Percentiles rank a stretch among this genome's conserved stretches.
Conservation (phyloP, 2,329 filamentous ascomycete species). For the Elsinoe fawcettii region DNA sequence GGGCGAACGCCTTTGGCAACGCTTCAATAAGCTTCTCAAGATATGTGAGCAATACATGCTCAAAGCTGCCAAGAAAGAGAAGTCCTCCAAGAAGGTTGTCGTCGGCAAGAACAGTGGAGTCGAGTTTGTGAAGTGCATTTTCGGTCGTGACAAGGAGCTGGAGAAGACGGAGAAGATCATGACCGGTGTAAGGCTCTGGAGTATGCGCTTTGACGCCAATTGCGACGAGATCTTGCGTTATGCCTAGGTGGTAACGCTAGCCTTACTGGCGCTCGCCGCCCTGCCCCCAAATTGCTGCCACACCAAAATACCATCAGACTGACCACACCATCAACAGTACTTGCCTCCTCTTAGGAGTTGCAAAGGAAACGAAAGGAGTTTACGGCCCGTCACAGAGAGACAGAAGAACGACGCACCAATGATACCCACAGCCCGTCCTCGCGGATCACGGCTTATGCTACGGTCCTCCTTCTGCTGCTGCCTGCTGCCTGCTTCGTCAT, state of each 20-base stretch:
- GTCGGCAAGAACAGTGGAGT: constrained; percentile 88
- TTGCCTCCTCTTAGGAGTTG: not conserved
- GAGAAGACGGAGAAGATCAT: constrained; percentile 89
- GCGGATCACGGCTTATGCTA: not conserved
- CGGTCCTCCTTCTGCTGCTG: constrained; percentile 1
- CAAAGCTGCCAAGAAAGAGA: constrained; percentile 69
- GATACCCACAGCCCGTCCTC: not conserved
- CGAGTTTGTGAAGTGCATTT: constrained; percentile 94
- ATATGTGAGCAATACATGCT: constrained; percentile 93
- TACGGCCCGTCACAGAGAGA: not conserved
- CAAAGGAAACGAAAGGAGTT: constrained; percentile 10
- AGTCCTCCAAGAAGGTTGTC: constrained; percentile 54
- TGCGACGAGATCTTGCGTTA: constrained; percentile 74
- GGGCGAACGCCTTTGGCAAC: constrained; percentile 77
- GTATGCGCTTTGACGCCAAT: constrained; percentile 90
- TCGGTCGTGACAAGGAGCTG: constrained; percentile 82
- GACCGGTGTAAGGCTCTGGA: constrained; percentile 80
- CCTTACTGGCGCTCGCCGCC: too few relatives aligned
- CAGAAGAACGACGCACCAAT: not conserved
- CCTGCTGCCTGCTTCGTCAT: constrained; percentile 9
- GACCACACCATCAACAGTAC: constrained; percentile 12
- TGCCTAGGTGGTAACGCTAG: not conserved
- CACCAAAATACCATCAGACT: not conserved
- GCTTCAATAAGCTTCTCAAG: constrained; percentile 80
- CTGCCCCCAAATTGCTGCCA: not conserved